Evolutionary conservation across 208 protist genomes (phyloP), one percentile per base, ranked within the genome.

Genomic region (Angomonas ambiguus): DNA sequence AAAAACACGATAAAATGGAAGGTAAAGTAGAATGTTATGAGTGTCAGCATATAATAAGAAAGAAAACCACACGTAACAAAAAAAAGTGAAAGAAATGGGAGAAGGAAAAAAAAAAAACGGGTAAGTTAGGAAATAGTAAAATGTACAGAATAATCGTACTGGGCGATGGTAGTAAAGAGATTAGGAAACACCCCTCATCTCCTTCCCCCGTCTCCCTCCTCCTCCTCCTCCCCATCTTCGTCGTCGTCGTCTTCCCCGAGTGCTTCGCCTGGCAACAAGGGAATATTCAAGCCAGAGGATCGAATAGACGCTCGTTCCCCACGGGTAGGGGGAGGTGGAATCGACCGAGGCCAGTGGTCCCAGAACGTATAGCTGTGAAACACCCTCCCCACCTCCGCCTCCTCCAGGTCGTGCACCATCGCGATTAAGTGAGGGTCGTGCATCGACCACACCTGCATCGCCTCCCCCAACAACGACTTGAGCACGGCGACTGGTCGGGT

Each of bases 401-500:
- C 68, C 13, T 71, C 73, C 45, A 70, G 53, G 35, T 67, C 45
- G 59, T 71, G 45, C 30, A 83, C 73, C 41, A 71, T 41, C 3
- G 69, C 69, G 27, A 78, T 69, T 8, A 75, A 31, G 65, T 77
- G 72, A 18, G 68, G 68, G 65, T 78, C 63, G 4, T 11, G 35
- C 45, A 60, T 57, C 33, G 67, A 58, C 68, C 67, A 73, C 32
- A 78, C 69, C 8, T 66, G 69, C 72, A 78, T 73, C 51, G 77
- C 69, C 1, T 72, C 56, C 0, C 72, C 72, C 4, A 76, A 57
- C 51, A 76, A 65, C 18, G 72, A 75, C 53, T 68, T 62, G 35
- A 78, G 69, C 53, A 74, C 68, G 8, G 68, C 59, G n/a, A 68
- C 58, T 3, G 67, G 65, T 32, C 65, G 69, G 42, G 71, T 67